Evolutionary conservation across 306 rosid genomes (phyloP), one percentile per base, ranked within the genome.

Genomic region (Fragaria nilgerrensis): DNA sequence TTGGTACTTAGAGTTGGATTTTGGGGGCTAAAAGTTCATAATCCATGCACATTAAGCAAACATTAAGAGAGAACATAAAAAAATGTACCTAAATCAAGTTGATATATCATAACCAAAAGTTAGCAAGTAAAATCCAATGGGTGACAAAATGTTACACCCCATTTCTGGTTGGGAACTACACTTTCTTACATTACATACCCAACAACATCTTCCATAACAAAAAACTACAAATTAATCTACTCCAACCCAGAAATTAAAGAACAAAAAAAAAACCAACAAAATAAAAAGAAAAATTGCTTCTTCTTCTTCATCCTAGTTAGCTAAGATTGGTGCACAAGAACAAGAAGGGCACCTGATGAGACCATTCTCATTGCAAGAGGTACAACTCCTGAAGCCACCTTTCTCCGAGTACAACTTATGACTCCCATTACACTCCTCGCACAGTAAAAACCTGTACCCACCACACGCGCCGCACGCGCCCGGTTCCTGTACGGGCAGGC

Each of bases 311-410:
- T 65, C 65, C 17, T 55, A 73, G 53, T 32, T 56, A 56, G 29
- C 63, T 59, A 86, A 87, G 70, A 80, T 72, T 1, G 82, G 91
- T 48, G 86, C 92, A 80, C 72, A 88, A 84, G 81, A 68, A 78
- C 97, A 95, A 82, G 95, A 92, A 72, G 86, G 80, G 90, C 97
- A 95, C 93, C 92, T 90, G 86, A 90, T 85, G 4, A 92, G 77
- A 19, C 97, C 97, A 77, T 94, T 95, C 81, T 95, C 97, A 49
- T 95, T 95, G 84, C 97, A 95, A 0, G 69, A 82, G 45, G 86
- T 80, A 67, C 98, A 95, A 20, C 78, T 74, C 82, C 79, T 88
- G 89, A 90, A 90, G 32, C 97, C 97, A 41, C 67, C 68, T 14
- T 92, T 89, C 75, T 90, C 93, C 5, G 83, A 78, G 83, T 85